Conservation (phyloP, 2,329 filamentous ascomycete species). For the Alternaria metachromatica region DNA sequence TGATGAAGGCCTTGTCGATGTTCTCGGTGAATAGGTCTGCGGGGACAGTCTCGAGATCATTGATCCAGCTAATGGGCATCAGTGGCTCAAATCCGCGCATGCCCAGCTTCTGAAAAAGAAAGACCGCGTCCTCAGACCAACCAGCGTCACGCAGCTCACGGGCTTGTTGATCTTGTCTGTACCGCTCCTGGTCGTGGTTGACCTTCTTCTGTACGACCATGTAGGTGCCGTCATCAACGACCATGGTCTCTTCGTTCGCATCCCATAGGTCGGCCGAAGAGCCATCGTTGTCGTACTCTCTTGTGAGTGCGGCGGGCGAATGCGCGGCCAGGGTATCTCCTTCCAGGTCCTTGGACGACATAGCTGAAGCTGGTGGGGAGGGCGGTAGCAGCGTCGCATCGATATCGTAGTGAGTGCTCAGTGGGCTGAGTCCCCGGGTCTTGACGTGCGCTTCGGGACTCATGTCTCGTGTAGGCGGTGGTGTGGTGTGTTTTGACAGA, state of each 20-base stretch:
- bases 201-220: conserved; percentile 30
- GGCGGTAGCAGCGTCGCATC: conserved; percentile 36
- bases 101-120: conserved; percentile 60
- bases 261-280: conserved; percentile 35
- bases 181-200: conserved; percentile 32
- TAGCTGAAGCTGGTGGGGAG: conserved; percentile 39
- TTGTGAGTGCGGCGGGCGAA: conserved; percentile 10
- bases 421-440: conserved; percentile 32
- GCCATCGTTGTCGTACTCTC: conserved; percentile 6
- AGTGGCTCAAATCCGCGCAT: conserved; percentile 65
- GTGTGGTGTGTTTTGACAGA: neutral
- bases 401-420: conserved; percentile 26
- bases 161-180: conserved; percentile 34
- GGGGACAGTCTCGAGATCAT: conserved; percentile 63
- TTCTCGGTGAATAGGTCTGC: conserved; percentile 58
- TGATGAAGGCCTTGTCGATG: conserved; percentile 55
- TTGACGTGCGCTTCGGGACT: conserved; percentile 41
- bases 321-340: conserved; percentile 37
- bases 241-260: conserved; percentile 46
- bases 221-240: conserved; percentile 43
- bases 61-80: conserved; percentile 58
- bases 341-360: conserved; percentile 32
- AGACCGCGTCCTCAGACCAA: conserved; percentile 61
- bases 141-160: conserved; percentile 50
- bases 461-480: conserved; percentile 31